phyloP scores from a whole-genome alignment of 495 filamentous ascomycete species.

The Daldinia childiae region DNA sequence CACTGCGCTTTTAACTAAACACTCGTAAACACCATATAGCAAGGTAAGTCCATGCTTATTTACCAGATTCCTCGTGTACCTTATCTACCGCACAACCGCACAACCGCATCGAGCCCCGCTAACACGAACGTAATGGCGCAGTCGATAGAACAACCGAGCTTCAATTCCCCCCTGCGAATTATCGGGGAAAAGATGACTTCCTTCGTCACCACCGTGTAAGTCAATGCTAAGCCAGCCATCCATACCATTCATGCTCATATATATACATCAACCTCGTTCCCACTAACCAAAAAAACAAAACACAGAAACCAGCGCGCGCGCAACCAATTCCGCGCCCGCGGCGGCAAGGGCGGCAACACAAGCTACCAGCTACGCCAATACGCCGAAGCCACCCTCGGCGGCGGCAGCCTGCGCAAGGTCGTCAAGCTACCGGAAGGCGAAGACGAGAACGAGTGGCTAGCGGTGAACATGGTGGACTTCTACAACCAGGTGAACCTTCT shows the following conservation, averaged over 20 bases:
- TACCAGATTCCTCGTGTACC: neutral
- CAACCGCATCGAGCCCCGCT: slow-evolving; percentile 21
- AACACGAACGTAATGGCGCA: slow-evolving; percentile 39
- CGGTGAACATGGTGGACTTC: slow-evolving; percentile 99
- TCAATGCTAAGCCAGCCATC: neutral
- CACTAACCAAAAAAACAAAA: neutral
- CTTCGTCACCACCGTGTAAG: slow-evolving; percentile 63
- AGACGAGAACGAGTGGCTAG: slow-evolving; percentile 96
- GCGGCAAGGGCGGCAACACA: slow-evolving; percentile 84
- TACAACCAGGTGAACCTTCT: slow-evolving; percentile 99
- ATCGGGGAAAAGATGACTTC: slow-evolving; percentile 55
- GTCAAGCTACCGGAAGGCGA: slow-evolving; percentile 97
- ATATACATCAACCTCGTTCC: slow-evolving; percentile 5
- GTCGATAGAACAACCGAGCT: slow-evolving; percentile 15
- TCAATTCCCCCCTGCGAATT: slow-evolving; percentile 25
- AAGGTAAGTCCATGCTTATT: neutral
- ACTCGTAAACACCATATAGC: neutral
- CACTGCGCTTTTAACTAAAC: neutral
- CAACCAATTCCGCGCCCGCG: slow-evolving; percentile 91
- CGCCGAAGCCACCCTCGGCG: slow-evolving; percentile 95
- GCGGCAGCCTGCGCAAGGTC: slow-evolving; percentile 92
- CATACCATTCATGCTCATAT: too few relatives aligned
- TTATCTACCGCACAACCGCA: too few relatives aligned
- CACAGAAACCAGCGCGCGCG: slow-evolving; percentile 87
- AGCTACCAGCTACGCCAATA: slow-evolving; percentile 97